A percentile compares a stretch with the other conserved stretches of the same genome.
These are phyloP conservation scores for Phytophthora capsici DNA, from an alignment of 352 stramenopile genomes.

Conservation along the genomic window DNA sequence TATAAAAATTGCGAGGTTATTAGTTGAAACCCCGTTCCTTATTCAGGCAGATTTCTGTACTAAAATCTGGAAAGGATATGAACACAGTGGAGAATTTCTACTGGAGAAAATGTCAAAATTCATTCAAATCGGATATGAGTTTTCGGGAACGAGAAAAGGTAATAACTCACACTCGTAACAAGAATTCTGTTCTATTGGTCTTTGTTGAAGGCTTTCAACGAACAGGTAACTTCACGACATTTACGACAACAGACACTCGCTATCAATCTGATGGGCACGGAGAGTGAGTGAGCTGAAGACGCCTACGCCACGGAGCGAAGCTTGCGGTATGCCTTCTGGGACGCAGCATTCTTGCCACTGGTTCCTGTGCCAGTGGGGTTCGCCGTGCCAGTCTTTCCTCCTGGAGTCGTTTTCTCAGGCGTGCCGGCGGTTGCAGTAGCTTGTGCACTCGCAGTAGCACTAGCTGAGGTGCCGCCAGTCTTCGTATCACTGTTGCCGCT, in stretches of 20 bases:
- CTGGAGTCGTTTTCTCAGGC: background rate
- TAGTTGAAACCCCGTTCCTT: too few species aligned
- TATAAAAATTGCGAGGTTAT: too few species aligned
- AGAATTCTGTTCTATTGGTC: too few species aligned
- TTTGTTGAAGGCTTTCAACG: background rate
- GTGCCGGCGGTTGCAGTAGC: background rate
- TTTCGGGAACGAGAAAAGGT: too few species aligned
- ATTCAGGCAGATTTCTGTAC: too few species aligned
- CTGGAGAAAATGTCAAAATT: too few species aligned
- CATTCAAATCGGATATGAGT: too few species aligned
- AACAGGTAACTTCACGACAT: background rate
- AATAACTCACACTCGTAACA: too few species aligned
- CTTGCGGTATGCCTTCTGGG: conserved; percentile 11
- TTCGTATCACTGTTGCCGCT: background rate
- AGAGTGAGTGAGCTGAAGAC: background rate
- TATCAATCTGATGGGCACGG: background rate
- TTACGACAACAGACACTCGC: background rate
- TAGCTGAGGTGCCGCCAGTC: conserved; percentile 7
- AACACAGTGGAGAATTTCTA: too few species aligned
- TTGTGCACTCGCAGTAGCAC: background rate
- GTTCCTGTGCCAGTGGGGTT: conserved; percentile 3
- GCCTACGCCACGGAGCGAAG: conserved; percentile 2
- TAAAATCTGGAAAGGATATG: too few species aligned
- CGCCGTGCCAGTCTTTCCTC: background rate
- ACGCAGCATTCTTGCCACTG: conserved; percentile 4